Conservation (phyloP, 148 eudicot species). For the Arbutus unedo region DNA sequence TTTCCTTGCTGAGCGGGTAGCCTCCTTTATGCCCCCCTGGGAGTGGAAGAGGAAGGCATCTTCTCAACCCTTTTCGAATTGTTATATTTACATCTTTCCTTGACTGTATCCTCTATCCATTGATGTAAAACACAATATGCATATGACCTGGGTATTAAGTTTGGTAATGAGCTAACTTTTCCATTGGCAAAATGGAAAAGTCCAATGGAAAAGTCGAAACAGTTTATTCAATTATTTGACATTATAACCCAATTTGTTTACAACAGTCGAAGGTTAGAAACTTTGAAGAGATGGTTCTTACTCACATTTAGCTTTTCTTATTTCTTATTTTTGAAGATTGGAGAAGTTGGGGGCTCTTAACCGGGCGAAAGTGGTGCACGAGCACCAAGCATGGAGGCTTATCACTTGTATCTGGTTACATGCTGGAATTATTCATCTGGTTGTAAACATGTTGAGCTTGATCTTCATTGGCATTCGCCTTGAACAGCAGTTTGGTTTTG, state of each 20-base stretch:
- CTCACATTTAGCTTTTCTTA: neutral
- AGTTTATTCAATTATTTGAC: neutral
- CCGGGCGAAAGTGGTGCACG: constrained; percentile 37
- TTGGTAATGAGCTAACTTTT: neutral
- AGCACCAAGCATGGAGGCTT: constrained; percentile 73
- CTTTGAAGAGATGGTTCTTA: neutral
- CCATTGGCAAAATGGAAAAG: neutral
- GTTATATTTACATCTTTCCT: neutral
- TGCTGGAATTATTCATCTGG: constrained; percentile 58
- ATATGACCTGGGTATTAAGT: neutral
- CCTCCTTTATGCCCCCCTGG: too few species aligned
- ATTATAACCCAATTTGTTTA: neutral
- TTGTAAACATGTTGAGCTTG: constrained; percentile 54
- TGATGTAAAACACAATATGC: neutral
- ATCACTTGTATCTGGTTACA: constrained; percentile 64
- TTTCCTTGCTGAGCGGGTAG: too few species aligned
- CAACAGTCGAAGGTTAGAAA: neutral
- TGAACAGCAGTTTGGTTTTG: constrained; percentile 65
- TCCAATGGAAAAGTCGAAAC: neutral
- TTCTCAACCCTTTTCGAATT: neutral
- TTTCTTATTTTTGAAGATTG: constrained; percentile 29
- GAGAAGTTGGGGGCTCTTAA: constrained; percentile 58
- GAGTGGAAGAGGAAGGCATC: neutral
- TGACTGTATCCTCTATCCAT: neutral
- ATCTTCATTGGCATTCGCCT: constrained; percentile 60